phyloP scores from a whole-genome alignment of 1,284 basidiomycete species.

The Leccinum solheimii region DNA sequence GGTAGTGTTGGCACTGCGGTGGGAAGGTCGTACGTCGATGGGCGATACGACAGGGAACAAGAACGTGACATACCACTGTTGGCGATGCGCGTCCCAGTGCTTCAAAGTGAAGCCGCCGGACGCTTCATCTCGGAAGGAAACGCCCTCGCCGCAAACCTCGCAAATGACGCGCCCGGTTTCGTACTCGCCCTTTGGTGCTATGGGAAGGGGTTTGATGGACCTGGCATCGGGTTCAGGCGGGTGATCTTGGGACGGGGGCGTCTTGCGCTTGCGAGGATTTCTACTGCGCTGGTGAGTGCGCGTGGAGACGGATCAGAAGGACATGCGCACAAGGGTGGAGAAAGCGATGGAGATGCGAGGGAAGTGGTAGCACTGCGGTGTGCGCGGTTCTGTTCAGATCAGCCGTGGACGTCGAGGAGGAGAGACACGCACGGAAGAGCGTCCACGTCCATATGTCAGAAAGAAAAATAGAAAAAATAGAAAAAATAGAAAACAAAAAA shows the following conservation, averaged over 20 bases:
- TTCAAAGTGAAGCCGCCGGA: conserved; percentile 62
- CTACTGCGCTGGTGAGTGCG: conserved; percentile 18
- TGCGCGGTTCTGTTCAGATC: conserved; percentile 22
- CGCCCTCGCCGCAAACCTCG: conserved; percentile 55
- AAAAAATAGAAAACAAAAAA: conserved; percentile 4
- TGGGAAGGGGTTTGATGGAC: conserved; percentile 16
- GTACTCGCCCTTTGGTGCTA: conserved; percentile 44
- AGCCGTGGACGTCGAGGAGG: conserved; percentile 4
- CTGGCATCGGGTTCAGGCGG: conserved; percentile 22
- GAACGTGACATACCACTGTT: conserved; percentile 49
- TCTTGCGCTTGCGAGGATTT: conserved; percentile 46
- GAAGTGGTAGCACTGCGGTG: conserved; percentile 16
- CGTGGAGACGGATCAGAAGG: conserved; percentile 23
- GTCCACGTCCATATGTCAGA: conserved; percentile 23
- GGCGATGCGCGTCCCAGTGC: conserved; percentile 68
- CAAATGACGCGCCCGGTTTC: conserved; percentile 64
- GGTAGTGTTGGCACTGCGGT: conserved; percentile 33
- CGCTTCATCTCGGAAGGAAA: conserved; percentile 63
- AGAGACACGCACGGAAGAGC: conserved; percentile 21
- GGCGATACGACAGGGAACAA: conserved; percentile 2
- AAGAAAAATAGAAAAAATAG: not conserved
- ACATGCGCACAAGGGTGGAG: conserved; percentile 23
- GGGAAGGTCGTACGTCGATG: not conserved
- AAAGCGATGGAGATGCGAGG: conserved; percentile 13
- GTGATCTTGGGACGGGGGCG: conserved; percentile 30